These are phyloP conservation scores for Blastocrithidia nonstop DNA, from an alignment of 208 protist genomes.

Conservation along the genomic window DNA sequence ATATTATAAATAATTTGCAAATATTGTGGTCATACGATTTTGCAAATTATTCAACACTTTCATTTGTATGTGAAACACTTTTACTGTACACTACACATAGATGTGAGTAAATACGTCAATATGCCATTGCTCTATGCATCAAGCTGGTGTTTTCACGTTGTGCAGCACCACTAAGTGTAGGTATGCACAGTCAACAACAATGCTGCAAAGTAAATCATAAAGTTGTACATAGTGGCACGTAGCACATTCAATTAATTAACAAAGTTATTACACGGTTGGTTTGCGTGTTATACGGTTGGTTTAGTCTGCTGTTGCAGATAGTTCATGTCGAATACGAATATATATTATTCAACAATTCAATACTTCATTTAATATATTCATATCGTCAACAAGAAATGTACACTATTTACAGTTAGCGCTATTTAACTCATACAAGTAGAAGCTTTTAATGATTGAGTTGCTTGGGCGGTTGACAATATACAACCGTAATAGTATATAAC, in stretches of 20 bases:
- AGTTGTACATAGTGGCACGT: conserved; percentile 60
- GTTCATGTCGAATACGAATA: conserved; percentile 78
- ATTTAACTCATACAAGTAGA: conserved; percentile 79
- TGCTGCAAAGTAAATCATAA: conserved; percentile 43
- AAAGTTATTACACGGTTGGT: conserved; percentile 60
- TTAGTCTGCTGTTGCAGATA: conserved; percentile 73
- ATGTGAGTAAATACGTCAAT: conserved; percentile 72
- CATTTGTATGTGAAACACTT: conserved; percentile 72
- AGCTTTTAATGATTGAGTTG: conserved; percentile 52
- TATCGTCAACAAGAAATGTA: conserved; percentile 67
- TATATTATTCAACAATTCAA: conserved; percentile 69
- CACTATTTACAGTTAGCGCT: conserved; percentile 54
- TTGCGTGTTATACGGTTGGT: conserved; percentile 63
- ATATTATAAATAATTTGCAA: conserved; percentile 40
- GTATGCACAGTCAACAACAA: too few species aligned
- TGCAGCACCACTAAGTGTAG: conserved; percentile 46
- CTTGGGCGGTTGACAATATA: conserved; percentile 66
- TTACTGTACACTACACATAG: conserved; percentile 61
- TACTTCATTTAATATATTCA: conserved; percentile 46
- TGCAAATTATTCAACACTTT: conserved; percentile 73
- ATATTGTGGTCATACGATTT: conserved; percentile 68
- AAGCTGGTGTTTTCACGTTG: conserved; percentile 77
- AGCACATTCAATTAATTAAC: conserved; percentile 71
- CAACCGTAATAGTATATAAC: conserved; percentile 66
- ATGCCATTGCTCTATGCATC: conserved; percentile 79